Conservation (phyloP, 2,329 filamentous ascomycete genomes). For the Epichloe festucae region DNA sequence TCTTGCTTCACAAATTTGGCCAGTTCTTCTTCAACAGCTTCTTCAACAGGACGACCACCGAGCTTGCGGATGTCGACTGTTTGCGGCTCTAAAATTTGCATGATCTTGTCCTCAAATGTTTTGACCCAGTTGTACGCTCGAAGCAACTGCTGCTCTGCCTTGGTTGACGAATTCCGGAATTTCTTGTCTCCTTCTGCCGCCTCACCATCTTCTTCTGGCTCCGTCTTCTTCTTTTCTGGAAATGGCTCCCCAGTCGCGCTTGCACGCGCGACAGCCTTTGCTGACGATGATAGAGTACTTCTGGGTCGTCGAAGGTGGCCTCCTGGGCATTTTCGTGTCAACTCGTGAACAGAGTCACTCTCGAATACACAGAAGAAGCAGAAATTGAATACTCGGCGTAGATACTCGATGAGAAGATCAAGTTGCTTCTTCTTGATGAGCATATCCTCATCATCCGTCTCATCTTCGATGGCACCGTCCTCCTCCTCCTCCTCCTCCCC, state of each 20-base stretch:
- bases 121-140: conserved; percentile 98
- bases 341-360: conserved; percentile 90
- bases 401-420: conserved; percentile 89
- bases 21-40: conserved; percentile 77
- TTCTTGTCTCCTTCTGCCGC: conserved; percentile 51
- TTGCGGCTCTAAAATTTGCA: conserved; percentile 84
- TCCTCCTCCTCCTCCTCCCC: conserved; percentile 73
- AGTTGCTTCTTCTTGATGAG: conserved; percentile 92
- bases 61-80: conserved; percentile 79
- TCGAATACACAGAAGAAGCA: conserved; percentile 99
- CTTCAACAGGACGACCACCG: conserved; percentile 75
- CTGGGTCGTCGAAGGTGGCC: conserved; percentile 91
- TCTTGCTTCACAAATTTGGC: conserved; percentile 88
- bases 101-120: conserved; percentile 93
- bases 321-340: conserved; percentile 89
- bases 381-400: conserved; percentile 94
- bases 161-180: conserved; percentile 53
- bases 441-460: conserved; percentile 80
- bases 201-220: conserved; percentile 47
- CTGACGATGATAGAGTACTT: conserved; percentile 68
- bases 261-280: conserved; percentile 73
- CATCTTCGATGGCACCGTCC: conserved; percentile 67
- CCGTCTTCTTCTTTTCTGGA: conserved; percentile 66
- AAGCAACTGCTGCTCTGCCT: conserved; percentile 82
- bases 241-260: conserved; percentile 75